These are phyloP conservation scores for Salvia splendens DNA, from an alignment of 257 asterid genomes.

Conservation along the genomic window DNA sequence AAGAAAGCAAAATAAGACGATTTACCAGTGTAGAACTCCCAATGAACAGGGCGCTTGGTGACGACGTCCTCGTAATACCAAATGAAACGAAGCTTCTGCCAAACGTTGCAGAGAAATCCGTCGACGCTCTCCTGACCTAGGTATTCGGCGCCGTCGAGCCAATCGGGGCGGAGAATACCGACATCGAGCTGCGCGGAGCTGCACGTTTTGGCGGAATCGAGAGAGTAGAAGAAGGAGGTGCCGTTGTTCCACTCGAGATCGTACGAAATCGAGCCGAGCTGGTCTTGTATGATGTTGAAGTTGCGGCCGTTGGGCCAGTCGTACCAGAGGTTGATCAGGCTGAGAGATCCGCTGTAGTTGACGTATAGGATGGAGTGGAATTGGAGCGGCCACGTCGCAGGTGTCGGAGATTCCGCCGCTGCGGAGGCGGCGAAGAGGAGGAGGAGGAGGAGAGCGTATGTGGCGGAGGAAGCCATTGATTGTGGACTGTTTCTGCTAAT, in stretches of 20 bases:
- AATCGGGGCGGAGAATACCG: constrained; percentile 76
- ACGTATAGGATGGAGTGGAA: constrained; percentile 71
- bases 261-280: constrained; percentile 55
- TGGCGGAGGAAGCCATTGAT: constrained; percentile 1
- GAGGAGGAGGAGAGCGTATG: constrained; percentile 7
- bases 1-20: not conserved
- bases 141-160: constrained; percentile 80
- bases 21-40: constrained; percentile 65
- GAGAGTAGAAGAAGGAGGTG: constrained; percentile 52
- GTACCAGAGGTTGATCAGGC: constrained; percentile 78
- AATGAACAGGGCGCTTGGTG: constrained; percentile 71
- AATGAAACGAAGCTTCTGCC: constrained; percentile 68
- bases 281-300: constrained; percentile 71
- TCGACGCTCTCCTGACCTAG: constrained; percentile 58
- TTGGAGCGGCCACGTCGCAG: constrained; percentile 76
- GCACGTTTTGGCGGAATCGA: constrained; percentile 47
- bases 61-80: constrained; percentile 76
- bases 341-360: constrained; percentile 58
- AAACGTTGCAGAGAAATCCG: constrained; percentile 77
- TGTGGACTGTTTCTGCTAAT: too few relatives aligned
- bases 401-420: constrained; percentile 43
- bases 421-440: constrained; percentile 24
- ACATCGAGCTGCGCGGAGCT: constrained; percentile 51
- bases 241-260: constrained; percentile 79
- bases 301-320: constrained; percentile 91